Evolutionary conservation across 225 moss, liverwort and hornwort species (phyloP).

Genomic region (Sphagnum tenellum): DNA sequence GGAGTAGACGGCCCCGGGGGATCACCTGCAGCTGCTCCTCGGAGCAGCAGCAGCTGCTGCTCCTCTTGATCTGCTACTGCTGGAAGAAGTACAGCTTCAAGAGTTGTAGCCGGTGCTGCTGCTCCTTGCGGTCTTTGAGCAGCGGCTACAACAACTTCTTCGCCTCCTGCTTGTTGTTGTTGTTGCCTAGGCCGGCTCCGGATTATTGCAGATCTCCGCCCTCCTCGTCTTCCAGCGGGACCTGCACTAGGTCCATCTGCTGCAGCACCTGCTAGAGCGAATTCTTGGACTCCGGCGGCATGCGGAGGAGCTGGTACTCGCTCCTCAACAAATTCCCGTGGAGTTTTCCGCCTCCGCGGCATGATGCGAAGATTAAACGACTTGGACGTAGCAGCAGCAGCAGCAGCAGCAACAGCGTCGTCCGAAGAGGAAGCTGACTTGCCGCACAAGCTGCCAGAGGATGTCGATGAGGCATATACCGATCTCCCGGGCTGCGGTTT

Average conservation of each 20-base stretch:
- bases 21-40: conserved; percentile 4
- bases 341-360: conserved; percentile 82
- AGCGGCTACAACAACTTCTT: too few species aligned
- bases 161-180: not conserved
- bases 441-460: too few species aligned
- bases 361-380: conserved; percentile 13
- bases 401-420: too few species aligned
- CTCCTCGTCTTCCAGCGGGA: conserved; percentile 18
- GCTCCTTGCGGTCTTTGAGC: conserved; percentile 9
- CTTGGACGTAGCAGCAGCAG: too few species aligned
- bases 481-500: too few species aligned
- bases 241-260: conserved; percentile 9
- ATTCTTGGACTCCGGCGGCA: not conserved
- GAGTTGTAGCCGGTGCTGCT: conserved; percentile 9
- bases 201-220: conserved; percentile 39
- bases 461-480: too few species aligned
- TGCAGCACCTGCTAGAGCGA: conserved; percentile 1
- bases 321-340: conserved; percentile 59
- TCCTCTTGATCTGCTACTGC: conserved; percentile 22
- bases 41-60: too few species aligned
- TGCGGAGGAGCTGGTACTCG: conserved; percentile 17
- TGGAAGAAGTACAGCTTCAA: not conserved
- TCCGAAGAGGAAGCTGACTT: too few species aligned
- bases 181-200: conserved; percentile 36
- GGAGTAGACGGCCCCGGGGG: conserved; percentile 44